phyloP scores from a whole-genome alignment of 306 rosid genomes.

The Morella rubra region DNA sequence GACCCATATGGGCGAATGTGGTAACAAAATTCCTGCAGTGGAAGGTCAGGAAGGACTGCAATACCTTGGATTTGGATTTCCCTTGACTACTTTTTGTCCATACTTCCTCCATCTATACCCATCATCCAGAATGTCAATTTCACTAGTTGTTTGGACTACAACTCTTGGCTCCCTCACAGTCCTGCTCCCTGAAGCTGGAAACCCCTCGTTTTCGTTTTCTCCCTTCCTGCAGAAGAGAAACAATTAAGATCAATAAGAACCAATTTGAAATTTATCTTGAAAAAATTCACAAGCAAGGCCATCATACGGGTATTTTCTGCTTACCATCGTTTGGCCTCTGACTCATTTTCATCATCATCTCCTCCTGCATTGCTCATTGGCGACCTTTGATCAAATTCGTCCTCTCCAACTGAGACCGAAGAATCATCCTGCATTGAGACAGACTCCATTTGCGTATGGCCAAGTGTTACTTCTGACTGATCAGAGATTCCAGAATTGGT shows the following conservation, averaged over 20 bases:
- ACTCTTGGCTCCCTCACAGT: conserved; percentile 94
- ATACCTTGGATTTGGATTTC: conserved; percentile 97
- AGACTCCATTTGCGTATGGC: conserved; percentile 40
- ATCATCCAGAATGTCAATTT: conserved; percentile 91
- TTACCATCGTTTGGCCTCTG: conserved; percentile 87
- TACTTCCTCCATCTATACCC: conserved; percentile 98
- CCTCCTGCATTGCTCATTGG: conserved; percentile 56
- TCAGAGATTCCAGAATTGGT: conserved; percentile 53
- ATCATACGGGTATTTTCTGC: conserved; percentile 7
- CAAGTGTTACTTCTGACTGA: conserved; percentile 46
- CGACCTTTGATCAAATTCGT: conserved; percentile 65
- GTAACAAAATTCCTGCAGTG: no score
- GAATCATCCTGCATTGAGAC: conserved; percentile 63
- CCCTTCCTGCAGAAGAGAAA: conserved; percentile 62
- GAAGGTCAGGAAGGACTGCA: no score
- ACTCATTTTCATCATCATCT: conserved; percentile 56
- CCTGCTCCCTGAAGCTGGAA: conserved; percentile 52
- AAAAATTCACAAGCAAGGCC: background rate
- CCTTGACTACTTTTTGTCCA: conserved; percentile 97
- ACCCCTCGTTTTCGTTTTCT: conserved; percentile 58
- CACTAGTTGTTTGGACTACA: conserved; percentile 95
- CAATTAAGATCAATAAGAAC: conserved; percentile 10
- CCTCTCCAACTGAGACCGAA: conserved; percentile 73
- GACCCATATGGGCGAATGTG: no score
- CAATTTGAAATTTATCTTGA: conserved; percentile 5